A percentile compares a stretch with the other conserved stretches of the same genome.
phyloP scores from a whole-genome alignment of 1,284 basidiomycete species.

The Trichosporon sp. region DNA sequence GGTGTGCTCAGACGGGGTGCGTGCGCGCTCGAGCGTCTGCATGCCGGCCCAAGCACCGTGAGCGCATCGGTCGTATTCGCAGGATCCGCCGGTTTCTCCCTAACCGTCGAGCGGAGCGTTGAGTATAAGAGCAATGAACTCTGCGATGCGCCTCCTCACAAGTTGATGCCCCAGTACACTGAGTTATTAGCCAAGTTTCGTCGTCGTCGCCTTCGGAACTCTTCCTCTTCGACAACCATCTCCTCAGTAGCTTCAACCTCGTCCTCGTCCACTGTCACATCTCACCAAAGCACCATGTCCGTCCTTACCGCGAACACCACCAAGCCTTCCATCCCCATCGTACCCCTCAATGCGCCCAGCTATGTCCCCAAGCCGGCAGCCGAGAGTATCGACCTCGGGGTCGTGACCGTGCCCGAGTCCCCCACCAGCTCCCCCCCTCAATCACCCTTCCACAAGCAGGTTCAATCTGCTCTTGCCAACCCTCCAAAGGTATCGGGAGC shows the following conservation, averaged over 20 bases:
- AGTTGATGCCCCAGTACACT: background rate
- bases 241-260: background rate
- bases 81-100: background rate
- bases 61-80: background rate
- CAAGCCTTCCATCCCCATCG: background rate
- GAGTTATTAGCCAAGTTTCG: background rate
- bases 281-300: background rate
- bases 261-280: background rate
- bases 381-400: background rate
- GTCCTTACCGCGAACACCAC: background rate
- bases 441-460: background rate
- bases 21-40: background rate
- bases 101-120: background rate
- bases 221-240: background rate
- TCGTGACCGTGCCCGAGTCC: background rate
- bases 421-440: background rate
- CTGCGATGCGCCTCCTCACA: background rate
- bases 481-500: background rate
- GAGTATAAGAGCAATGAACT: background rate
- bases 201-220: background rate
- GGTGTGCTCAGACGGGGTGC: background rate
- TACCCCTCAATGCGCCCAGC: background rate
- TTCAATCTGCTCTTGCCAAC: background rate
- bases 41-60: background rate
- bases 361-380: background rate